Base-by-base conservation (phyloP, 441 rosid genomes). In the Corymbia citriodora region DNA sequence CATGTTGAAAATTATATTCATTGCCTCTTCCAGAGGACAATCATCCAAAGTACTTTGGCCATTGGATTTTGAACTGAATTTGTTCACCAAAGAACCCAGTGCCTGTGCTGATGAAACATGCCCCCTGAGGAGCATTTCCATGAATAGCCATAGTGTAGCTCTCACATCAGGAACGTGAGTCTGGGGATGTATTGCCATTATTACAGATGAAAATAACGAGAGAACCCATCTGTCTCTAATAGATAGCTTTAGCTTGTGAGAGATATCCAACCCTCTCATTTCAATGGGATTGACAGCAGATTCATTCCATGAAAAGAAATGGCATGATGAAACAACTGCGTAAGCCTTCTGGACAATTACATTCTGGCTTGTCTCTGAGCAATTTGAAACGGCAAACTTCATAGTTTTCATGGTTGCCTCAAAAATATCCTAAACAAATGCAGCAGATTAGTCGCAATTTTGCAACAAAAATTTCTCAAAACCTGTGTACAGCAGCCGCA, bases 1-100 rank as follows among this genome's bases (percentile, higher is more conserved):
- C 48, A 19, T 74, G 87, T 94, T 91, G 83, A 95, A 96, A 91
- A 98, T 94, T 89, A 94, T 91, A 91, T 95, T 95, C 87, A 95
- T 92, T 85, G 94, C 99, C 92, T 96, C 97, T 89, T 95, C 99
- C 92, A 95, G 88, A 89, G 95, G 93, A 94, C 92, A 94, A 91
- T 87, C 92, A 88, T 90, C 90, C 54, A 94, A 91, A 68, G 88
- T 55, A 68, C 91, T 89, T 72, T 88, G 87, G 89, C 88, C 93
- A 50, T 92, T 89, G 83, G 96, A 88, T 90, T 92, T 94, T 40
- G 91, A 70, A 74, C 90, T 90, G 92, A 97, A 90, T 94, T 98
- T 97, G 94, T 98, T 98, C 90, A 97, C 94, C 65, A 97, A 21
- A 90, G 99, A 96, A 79, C 99, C 98, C 93, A 97, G 91, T 15